phyloP scores from a whole-genome alignment of 1,284 basidiomycete species.

The Austroboletus niveus region DNA sequence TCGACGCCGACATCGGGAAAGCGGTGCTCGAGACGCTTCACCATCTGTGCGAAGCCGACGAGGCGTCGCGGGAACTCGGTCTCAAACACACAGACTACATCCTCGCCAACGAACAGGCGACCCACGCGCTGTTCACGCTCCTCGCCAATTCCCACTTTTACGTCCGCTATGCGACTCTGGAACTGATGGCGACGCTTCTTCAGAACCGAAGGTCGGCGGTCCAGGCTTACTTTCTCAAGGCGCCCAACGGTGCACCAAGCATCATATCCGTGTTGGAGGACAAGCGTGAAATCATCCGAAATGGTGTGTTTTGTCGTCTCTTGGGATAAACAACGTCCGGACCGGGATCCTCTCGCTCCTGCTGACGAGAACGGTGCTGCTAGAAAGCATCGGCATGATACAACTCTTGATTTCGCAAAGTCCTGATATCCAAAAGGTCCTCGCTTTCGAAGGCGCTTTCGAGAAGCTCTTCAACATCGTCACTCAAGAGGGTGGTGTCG shows the following conservation, averaged over 20 bases:
- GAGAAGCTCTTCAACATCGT: constrained; percentile 94
- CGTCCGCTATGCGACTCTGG: constrained; percentile 82
- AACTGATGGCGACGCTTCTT: constrained; percentile 79
- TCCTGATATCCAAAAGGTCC: constrained; percentile 94
- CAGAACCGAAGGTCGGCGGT: constrained; percentile 78
- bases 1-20: constrained; percentile 88
- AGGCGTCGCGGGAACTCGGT: constrained; percentile 57
- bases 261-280: constrained; percentile 78
- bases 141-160: constrained; percentile 82
- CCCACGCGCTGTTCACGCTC: constrained; percentile 77
- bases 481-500: constrained; percentile 85
- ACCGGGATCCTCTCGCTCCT: not conserved
- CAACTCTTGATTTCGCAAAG: constrained; percentile 84
- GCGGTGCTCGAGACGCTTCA: constrained; percentile 87
- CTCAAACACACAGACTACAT: constrained; percentile 73
- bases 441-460: constrained; percentile 96
- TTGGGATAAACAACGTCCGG: not conserved
- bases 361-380: constrained; percentile 21
- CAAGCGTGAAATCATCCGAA: constrained; percentile 79
- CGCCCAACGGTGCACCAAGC: constrained; percentile 70
- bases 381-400: constrained; percentile 82
- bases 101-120: constrained; percentile 66
- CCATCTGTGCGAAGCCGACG: constrained; percentile 71
- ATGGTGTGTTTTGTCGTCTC: constrained; percentile 50
- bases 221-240: constrained; percentile 87